A percentile compares a stretch with the other conserved stretches of the same genome.
Evolutionary conservation across 495 filamentous ascomycete species (phyloP).

Genomic region (Daldinia concentrica): DNA sequence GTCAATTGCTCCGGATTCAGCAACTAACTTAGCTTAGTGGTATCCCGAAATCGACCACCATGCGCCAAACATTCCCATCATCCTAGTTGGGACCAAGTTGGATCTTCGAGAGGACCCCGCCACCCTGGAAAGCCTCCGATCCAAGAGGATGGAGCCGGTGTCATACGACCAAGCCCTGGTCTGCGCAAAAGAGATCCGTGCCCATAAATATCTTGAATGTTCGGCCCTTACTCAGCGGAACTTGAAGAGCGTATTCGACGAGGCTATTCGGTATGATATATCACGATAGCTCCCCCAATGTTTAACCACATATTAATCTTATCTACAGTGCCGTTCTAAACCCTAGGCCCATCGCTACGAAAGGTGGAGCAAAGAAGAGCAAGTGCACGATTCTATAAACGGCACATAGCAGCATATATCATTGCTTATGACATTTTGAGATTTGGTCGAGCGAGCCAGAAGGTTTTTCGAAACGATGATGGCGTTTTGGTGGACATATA

Average conservation of each 20-base stretch:
- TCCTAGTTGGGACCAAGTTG: slow-evolving; percentile 96
- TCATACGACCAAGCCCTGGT: slow-evolving; percentile 86
- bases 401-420: slow-evolving; percentile 1
- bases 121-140: slow-evolving; percentile 77
- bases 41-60: slow-evolving; percentile 97
- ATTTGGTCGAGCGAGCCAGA: slow-evolving; percentile 42
- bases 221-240: slow-evolving; percentile 97
- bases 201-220: slow-evolving; percentile 95
- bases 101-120: slow-evolving; percentile 92
- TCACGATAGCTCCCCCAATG: not conserved
- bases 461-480: slow-evolving; percentile 44
- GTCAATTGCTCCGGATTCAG: not conserved
- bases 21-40: slow-evolving; percentile 68
- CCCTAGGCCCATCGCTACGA: slow-evolving; percentile 70
- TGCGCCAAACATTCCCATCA: slow-evolving; percentile 93
- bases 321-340: slow-evolving; percentile 78
- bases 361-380: slow-evolving; percentile 62
- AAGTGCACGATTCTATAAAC: slow-evolving; percentile 81
- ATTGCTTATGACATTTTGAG: slow-evolving; percentile 28
- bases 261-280: slow-evolving; percentile 82
- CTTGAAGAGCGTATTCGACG: slow-evolving; percentile 97
- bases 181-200: slow-evolving; percentile 89
- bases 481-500: slow-evolving; percentile 49
- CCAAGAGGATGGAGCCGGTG: slow-evolving; percentile 91
- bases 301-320: slow-evolving; percentile 24